These are phyloP conservation scores for Aureobasidium sp. DNA, from an alignment of 2,329 filamentous ascomycete genomes.

Conservation along the genomic window DNA sequence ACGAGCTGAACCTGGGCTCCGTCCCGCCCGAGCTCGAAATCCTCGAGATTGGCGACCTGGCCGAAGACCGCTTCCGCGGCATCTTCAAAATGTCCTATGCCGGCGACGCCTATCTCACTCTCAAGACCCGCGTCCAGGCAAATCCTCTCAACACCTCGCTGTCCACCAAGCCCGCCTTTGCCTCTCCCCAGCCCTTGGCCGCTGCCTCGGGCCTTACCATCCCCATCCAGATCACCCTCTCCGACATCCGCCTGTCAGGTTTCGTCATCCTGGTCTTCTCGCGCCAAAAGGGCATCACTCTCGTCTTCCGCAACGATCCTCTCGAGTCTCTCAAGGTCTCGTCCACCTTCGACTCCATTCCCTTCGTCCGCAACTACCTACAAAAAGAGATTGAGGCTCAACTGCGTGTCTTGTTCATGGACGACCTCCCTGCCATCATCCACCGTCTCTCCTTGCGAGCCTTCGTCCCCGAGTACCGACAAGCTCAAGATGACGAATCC, in stretches of 20 bases:
- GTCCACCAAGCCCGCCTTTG: slow-evolving; percentile 80
- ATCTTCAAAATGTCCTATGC: slow-evolving; percentile 99
- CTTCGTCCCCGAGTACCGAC: slow-evolving; percentile 80
- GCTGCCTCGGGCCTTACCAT: slow-evolving; percentile 90
- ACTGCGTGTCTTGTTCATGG: slow-evolving; percentile 90
- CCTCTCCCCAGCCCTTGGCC: slow-evolving; percentile 84
- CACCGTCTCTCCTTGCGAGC: slow-evolving; percentile 81
- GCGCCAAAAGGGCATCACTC: slow-evolving; percentile 88
- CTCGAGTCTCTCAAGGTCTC: slow-evolving; percentile 97
- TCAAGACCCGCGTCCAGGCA: slow-evolving; percentile 93
- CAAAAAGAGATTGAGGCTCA: slow-evolving; percentile 94
- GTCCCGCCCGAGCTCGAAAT: slow-evolving; percentile 94
- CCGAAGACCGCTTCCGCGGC: slow-evolving; percentile 91
- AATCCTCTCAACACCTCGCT: slow-evolving; percentile 96
- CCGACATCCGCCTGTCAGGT: slow-evolving; percentile 88
- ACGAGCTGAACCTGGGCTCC: slow-evolving; percentile 91
- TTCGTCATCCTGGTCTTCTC: slow-evolving; percentile 98
- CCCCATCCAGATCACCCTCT: slow-evolving; percentile 92
- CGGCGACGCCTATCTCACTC: slow-evolving; percentile 87
- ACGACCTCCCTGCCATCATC: slow-evolving; percentile 92
- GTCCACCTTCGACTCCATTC: slow-evolving; percentile 97
- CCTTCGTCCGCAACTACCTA: slow-evolving; percentile 93
- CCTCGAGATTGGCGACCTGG: slow-evolving; percentile 91
- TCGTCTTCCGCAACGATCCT: slow-evolving; percentile 97
- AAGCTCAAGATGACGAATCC: slow-evolving; percentile 47